Conservation (phyloP, 345 rosid species). For the Ailanthus altissimus region DNA sequence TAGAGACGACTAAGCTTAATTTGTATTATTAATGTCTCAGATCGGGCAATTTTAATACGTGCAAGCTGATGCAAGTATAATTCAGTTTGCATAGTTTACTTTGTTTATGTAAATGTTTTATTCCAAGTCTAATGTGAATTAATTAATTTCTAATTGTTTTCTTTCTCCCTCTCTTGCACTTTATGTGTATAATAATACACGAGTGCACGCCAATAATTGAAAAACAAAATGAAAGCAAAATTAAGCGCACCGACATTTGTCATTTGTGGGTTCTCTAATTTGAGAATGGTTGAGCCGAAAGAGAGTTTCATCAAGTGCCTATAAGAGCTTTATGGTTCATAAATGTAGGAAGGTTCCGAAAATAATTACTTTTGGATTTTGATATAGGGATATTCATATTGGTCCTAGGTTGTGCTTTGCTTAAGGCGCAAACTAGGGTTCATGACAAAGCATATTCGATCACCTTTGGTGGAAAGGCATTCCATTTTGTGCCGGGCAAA, state of each 20-base stretch:
- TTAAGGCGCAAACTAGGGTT: neutral
- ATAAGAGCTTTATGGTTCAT: no score
- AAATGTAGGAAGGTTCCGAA: neutral
- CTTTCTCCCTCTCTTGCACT: no score
- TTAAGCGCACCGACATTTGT: no score
- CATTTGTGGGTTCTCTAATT: no score
- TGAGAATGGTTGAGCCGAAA: no score
- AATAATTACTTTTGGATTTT: neutral
- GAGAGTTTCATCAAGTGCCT: no score
- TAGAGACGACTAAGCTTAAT: neutral
- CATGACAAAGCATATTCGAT: neutral
- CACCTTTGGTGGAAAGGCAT: neutral
- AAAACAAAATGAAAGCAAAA: neutral
- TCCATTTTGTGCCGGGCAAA: neutral
- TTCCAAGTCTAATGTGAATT: conserved; percentile 8
- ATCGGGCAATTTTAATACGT: conserved; percentile 16
- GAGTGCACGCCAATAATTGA: conserved; percentile 11
- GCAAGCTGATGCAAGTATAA: conserved; percentile 34
- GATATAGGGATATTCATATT: neutral
- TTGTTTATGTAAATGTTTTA: conserved; percentile 8
- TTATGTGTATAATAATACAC: neutral
- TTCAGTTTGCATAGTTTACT: conserved; percentile 23
- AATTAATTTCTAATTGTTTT: neutral
- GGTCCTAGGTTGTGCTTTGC: neutral
- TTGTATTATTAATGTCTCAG: conserved; percentile 3